These are phyloP conservation scores for Monosporozyma unispora DNA, from an alignment of 805 yeast genomes.

Conservation along the genomic window DNA sequence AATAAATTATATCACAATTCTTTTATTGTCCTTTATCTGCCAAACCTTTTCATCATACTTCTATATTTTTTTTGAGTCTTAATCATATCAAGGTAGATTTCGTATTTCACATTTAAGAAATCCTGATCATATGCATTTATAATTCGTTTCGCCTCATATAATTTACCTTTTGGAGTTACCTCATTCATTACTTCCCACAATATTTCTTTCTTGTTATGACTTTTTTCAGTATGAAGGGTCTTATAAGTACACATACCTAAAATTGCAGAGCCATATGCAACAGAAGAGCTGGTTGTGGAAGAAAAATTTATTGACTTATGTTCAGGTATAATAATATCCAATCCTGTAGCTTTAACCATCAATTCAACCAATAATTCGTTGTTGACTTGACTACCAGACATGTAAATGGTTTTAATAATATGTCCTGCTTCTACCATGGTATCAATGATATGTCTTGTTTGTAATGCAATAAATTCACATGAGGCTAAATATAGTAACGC, in stretches of 20 bases:
- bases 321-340: conserved; percentile 86
- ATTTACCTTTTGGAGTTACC: conserved; percentile 76
- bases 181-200: conserved; percentile 84
- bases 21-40: conserved; percentile 5
- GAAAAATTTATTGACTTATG: conserved; percentile 54
- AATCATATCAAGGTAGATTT: conserved; percentile 82
- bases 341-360: conserved; percentile 85
- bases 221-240: conserved; percentile 5
- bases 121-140: conserved; percentile 53
- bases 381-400: conserved; percentile 96
- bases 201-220: conserved; percentile 28
- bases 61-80: conserved; percentile 73
- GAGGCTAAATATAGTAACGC: conserved; percentile 87
- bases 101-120: conserved; percentile 70
- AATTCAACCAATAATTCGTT: conserved; percentile 82
- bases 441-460: conserved; percentile 89
- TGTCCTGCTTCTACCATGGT: conserved; percentile 79
- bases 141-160: conserved; percentile 55
- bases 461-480: conserved; percentile 95
- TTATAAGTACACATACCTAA: conserved; percentile 87
- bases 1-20: neutral
- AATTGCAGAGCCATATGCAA: conserved; percentile 91
- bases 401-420: conserved; percentile 60
- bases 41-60: conserved; percentile 48
- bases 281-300: conserved; percentile 50